Conservation (phyloP, 192 early-diverging fungal genomes). For the Backusella morwellensis region DNA sequence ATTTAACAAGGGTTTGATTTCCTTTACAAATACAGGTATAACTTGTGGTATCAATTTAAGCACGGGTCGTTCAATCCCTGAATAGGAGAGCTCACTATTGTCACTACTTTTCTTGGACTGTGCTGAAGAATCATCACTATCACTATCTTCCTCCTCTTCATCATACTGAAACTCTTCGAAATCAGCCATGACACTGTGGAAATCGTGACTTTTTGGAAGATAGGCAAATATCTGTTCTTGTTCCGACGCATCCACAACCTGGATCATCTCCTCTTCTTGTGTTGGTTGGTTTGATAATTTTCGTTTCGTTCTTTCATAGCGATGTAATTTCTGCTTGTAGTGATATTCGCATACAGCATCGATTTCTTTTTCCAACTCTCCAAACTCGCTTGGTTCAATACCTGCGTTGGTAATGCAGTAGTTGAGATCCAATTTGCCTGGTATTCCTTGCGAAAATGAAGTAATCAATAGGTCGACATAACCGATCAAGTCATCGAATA, state of each 20-base stretch:
- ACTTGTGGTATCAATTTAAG: constrained; percentile 11
- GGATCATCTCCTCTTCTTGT: neutral
- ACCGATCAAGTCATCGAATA: constrained; percentile 46
- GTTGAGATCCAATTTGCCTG: neutral
- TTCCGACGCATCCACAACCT: neutral
- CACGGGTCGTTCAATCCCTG: neutral
- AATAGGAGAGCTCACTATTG: constrained; percentile 2
- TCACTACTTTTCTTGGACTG: constrained; percentile 4
- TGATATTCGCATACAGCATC: neutral
- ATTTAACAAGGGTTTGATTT: neutral
- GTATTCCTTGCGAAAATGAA: neutral
- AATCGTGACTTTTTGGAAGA: neutral
- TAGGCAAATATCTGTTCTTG: neutral
- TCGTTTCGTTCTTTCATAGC: neutral
- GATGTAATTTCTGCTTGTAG: neutral
- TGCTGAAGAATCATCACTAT: neutral
- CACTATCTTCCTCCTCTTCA: neutral
- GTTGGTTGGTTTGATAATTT: constrained; percentile 1
- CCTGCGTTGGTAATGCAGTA: neutral
- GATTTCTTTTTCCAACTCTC: constrained; percentile 1
- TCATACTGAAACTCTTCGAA: constrained; percentile 1
- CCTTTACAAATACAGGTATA: constrained; percentile 7
- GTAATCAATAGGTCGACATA: constrained; percentile 44
- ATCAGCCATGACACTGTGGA: neutral
- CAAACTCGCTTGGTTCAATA: neutral